A percentile compares a stretch with the other conserved stretches of the same genome.
phyloP scores from a whole-genome alignment of 2,329 filamentous ascomycete species.

The Trichoderma sp. region DNA sequence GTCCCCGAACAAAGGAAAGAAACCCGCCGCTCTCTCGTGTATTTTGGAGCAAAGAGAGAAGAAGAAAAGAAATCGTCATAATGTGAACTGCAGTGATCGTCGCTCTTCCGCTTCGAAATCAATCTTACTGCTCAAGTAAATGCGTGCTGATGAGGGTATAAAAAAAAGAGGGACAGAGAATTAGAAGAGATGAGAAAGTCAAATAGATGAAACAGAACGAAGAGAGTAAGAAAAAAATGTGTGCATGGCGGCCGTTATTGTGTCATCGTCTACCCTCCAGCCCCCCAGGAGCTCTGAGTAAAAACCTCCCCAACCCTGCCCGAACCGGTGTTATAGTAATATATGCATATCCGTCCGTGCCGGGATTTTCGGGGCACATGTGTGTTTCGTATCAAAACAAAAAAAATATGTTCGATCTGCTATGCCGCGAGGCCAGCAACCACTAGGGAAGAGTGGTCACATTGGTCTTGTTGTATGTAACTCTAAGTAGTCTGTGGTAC shows the following conservation, averaged over 20 bases:
- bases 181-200: not conserved
- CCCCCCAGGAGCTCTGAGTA: not conserved
- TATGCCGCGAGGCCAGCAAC: not conserved
- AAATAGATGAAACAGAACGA: not conserved
- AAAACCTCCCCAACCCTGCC: not conserved
- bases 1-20: not conserved
- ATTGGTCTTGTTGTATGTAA: not conserved
- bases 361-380: not conserved
- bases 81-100: not conserved
- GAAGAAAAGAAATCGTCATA: not conserved
- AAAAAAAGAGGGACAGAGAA: not conserved
- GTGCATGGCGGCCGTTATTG: slow-evolving; percentile 10
- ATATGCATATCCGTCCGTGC: slow-evolving; percentile 11
- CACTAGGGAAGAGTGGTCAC: slow-evolving; percentile 4
- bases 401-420: not conserved
- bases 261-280: slow-evolving; percentile 5
- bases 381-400: not conserved
- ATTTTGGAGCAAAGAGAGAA: not conserved
- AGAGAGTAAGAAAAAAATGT: not conserved
- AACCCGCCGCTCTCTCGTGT: not conserved
- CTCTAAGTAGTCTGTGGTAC: not conserved
- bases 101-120: slow-evolving; percentile 3
- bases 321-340: not conserved
- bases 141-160: slow-evolving; percentile 13
- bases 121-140: not conserved